Evolutionary conservation across 192 early-diverging fungal species (phyloP), one percentile per base, ranked within the genome.

Genomic region (Podila clonocystis): DNA sequence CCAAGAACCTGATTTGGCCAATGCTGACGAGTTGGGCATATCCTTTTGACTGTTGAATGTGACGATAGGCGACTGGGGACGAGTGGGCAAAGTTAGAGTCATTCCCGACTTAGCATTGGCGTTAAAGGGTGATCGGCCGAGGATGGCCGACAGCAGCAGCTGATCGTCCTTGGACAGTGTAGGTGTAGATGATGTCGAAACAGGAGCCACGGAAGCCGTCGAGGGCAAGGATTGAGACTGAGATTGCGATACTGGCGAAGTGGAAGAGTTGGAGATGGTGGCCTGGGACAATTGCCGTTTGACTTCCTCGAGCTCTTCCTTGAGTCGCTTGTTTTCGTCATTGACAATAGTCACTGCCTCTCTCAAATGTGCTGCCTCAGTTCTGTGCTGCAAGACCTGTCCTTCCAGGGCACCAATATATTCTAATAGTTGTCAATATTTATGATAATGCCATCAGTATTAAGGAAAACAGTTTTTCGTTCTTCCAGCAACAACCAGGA

Each of bases 331-430:
- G 45, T 79, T 79, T 50, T 79, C 76, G 13, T 67, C 76, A 17
- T 79, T 57, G 20, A 79, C 70, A 36, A 62, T 9, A 2, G 60
- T 64, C 52, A 79, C 76, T 19, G 76, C 76, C 41, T 79, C 76
- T 6, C 76, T 64, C 52, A 79, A 50, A 41, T 79, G 76, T 26
- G 69, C 57, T 5, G 76, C 76, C 28, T 72, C 70, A 36, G 76
- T 68, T 36, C 71, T 79, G 65, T 79, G 76, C 41, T 79, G 70
- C 45, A 72, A 69, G 26, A 79, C 76, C 38, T 79, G 76, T 45
- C 61, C 70, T 50, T 79, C 76, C 65, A 79, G 61, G 26, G 70
- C 65, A 3, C 61, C 62, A 50, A 79, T 79, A 20, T 79, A 79
- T 26, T 79, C 76, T 79, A 48, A 49, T 22, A 49, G 12, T 5